These are phyloP conservation scores for Rhizopus delemar DNA, from an alignment of 371 early-diverging fungal species.

Conservation along the genomic window DNA sequence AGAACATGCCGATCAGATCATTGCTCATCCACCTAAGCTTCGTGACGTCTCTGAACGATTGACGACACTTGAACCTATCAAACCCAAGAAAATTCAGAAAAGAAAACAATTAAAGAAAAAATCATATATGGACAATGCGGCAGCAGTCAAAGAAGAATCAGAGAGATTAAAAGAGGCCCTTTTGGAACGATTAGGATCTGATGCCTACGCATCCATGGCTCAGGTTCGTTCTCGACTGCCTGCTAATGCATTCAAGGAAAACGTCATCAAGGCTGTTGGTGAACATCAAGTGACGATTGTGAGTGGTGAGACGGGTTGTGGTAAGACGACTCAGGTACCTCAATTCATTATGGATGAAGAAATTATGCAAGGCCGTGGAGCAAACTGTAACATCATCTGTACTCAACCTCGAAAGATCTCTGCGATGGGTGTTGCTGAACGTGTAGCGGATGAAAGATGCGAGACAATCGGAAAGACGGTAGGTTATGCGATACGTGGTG, in stretches of 20 bases:
- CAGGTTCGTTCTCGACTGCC: conserved; percentile 63
- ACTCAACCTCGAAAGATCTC: conserved; percentile 95
- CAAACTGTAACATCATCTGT: conserved; percentile 74
- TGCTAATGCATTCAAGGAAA: conserved; percentile 58
- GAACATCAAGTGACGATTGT: conserved; percentile 64
- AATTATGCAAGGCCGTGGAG: conserved; percentile 53
- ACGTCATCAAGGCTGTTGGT: conserved; percentile 57
- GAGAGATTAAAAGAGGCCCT: conserved; percentile 31
- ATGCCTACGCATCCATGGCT: conserved; percentile 55
- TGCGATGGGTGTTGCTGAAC: conserved; percentile 83
- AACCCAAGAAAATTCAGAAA: background rate
- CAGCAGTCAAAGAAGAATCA: conserved; percentile 13
- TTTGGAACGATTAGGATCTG: conserved; percentile 29
- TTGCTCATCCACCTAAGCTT: conserved; percentile 66
- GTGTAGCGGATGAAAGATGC: conserved; percentile 73
- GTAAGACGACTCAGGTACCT: conserved; percentile 87
- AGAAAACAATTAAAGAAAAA: conserved; percentile 1
- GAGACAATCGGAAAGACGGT: conserved; percentile 56
- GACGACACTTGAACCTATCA: conserved; percentile 15
- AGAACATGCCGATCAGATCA: conserved; percentile 54
- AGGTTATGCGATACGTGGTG: conserved; percentile 65
- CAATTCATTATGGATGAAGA: conserved; percentile 84
- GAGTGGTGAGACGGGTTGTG: conserved; percentile 83
- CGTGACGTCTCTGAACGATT: conserved; percentile 53
- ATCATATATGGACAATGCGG: background rate